Base-by-base conservation (phyloP, 768 basidiomycete species). In the Naganishia friedmannii region DNA sequence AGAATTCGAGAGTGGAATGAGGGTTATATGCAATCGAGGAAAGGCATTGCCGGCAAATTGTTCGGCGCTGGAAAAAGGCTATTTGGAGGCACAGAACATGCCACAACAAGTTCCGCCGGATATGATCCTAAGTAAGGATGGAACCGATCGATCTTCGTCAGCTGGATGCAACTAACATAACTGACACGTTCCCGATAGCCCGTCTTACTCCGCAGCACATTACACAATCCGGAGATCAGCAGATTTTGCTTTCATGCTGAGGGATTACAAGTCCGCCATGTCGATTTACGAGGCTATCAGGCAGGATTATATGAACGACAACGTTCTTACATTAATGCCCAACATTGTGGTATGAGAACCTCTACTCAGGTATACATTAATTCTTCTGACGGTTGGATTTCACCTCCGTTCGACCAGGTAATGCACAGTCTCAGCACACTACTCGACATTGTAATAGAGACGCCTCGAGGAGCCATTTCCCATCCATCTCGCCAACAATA, bases 1-100 rank as follows among this genome's bases (percentile, higher is more conserved):
- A 89, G 88, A 79, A 90, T 94, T 6, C 74, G 92, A 55, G 91
- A 95, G 73, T 95, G 93, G 92, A 97, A 96, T 78, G 94, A 98
- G 77, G 54, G 83, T 73, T 72, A 80, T 46, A 79, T 81, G 32
- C 77, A 77, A 19, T 84, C 84, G 56, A 51, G 79, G 45, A 31
- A 77, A 71, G 78, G 82, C 9, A 74, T 83, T 34, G 82, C 83
- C 0, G 82, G 82, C 0, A 73, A 83, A 26, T 70, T 84, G 3
- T 83, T 83, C 71, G 78, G 79, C 2, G 83, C 81, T 1, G 83
- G 83, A 0, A 60, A 83, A 21, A 82, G 81, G 68, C 80, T 83
- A 46, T 84, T 83, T 65, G 82, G 82, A 0, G 51, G 42, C 13
- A 19, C 26, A 6, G 32, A 56, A 21, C 32, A 31, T 23, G 58